phyloP scores from a whole-genome alignment of 2,329 filamentous ascomycete species.

The Neoarthrinium moseri region DNA sequence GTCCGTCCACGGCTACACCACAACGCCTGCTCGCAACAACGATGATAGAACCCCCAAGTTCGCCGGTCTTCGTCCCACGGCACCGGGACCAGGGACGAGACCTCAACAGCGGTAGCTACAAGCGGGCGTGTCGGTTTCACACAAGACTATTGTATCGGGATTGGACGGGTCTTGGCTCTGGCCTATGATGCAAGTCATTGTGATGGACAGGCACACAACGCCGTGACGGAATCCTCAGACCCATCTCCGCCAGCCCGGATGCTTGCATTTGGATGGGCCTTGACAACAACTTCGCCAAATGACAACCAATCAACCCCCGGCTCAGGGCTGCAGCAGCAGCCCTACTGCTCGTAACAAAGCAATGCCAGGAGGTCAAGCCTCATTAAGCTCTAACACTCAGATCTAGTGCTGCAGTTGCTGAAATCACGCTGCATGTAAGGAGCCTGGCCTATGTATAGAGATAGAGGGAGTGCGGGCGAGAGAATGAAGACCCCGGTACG shows the following conservation, averaged over 20 bases:
- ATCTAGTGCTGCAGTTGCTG: background rate
- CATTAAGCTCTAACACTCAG: no score
- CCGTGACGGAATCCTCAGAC: slow-evolving; percentile 22
- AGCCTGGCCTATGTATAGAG: no score
- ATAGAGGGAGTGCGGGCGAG: no score
- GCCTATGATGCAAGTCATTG: slow-evolving; percentile 19
- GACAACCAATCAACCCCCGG: slow-evolving; percentile 24
- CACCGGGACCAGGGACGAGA: background rate
- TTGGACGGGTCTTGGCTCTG: no score
- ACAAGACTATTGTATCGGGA: no score
- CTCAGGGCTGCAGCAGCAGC: slow-evolving; percentile 1
- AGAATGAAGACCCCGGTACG: no score
- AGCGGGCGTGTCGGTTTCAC: no score
- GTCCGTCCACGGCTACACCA: slow-evolving; percentile 1
- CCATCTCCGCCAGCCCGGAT: slow-evolving; percentile 22
- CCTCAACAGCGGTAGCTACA: background rate
- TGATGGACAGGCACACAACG: slow-evolving; percentile 18
- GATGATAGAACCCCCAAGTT: background rate
- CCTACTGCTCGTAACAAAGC: background rate
- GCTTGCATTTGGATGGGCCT: slow-evolving; percentile 25
- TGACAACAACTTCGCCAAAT: slow-evolving; percentile 27
- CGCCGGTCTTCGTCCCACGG: no score
- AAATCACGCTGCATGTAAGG: background rate
- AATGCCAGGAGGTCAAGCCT: background rate
- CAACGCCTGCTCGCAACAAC: background rate